These are phyloP conservation scores for Cymodocea nodosa DNA, from an alignment of 116 monocot species.

Conservation along the genomic window DNA sequence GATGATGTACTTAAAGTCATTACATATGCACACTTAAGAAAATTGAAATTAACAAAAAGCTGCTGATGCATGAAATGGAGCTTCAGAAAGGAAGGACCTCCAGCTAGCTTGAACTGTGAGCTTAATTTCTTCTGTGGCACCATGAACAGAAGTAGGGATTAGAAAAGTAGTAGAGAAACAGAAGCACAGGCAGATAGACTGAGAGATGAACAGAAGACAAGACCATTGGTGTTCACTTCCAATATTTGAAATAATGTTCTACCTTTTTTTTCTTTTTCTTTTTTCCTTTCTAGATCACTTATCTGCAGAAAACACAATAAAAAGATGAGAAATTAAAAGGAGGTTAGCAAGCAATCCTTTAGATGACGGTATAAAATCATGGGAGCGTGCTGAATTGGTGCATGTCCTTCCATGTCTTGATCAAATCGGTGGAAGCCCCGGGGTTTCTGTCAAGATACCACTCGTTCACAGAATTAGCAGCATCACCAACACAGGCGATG, in stretches of 20 bases:
- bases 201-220: slow-evolving; percentile 1
- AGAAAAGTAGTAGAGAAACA: slow-evolving; percentile 4
- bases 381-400: slow-evolving; percentile 31
- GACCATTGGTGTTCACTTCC: background rate
- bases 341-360: background rate
- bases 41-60: background rate
- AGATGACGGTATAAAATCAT: background rate
- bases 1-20: background rate
- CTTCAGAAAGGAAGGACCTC: background rate
- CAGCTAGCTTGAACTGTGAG: slow-evolving; percentile 3
- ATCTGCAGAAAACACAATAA: background rate
- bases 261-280: too few relatives aligned
- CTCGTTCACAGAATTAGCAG: background rate
- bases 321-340: background rate
- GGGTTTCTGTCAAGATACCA: slow-evolving; percentile 10
- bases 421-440: slow-evolving; percentile 21
- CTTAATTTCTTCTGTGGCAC: background rate
- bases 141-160: background rate
- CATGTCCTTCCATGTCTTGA: slow-evolving; percentile 32
- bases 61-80: background rate
- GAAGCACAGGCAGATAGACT: background rate
- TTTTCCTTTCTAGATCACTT: background rate
- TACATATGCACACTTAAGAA: slow-evolving; percentile 2
- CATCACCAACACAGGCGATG: background rate
- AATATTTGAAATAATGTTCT: background rate